Evolutionary conservation across 2,329 filamentous ascomycete genomes (phyloP), one percentile per base, ranked within the genome.

Genomic region (Annulohypoxylon truncatum): DNA sequence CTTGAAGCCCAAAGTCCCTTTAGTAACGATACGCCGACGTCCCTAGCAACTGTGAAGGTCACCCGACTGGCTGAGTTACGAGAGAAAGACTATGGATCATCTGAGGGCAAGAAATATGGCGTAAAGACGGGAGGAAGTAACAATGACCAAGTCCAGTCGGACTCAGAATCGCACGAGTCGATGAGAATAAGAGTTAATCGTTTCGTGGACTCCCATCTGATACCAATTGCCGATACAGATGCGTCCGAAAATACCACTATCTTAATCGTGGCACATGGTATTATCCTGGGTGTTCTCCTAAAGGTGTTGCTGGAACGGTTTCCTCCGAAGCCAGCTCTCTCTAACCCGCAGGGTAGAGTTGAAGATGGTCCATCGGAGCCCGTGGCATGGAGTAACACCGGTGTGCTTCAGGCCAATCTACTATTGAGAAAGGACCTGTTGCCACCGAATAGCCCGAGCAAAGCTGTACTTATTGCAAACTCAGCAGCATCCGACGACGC

Each of bases 241-340:
- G 60, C 38, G 3, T 57, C 71, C 15, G 65, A 66, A 8, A 76
- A 82, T 9, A 73, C 77, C 5, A 79, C 82, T 1, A 80, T 93
- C 10, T 89, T 88, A 1, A 80, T 97, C 12, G 91, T 97, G 2
- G 91, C 94, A 1, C 94, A 97, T 74, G 94, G 94, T 13, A 90
- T 97, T 66, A 88, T 97, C 40, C 84, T 97, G 2, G 88, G 87
- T 1, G 84, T 88, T 29, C 78, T 97, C 0, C 90, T 91, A 84
- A 84, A 85, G 59, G 82, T 84, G 10, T 77, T 97, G 12, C 79
- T 90, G 6, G 78, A 81, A 10, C 83, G 86, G 2, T 85, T 92
- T 63, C 77, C 79, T 6, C 22, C 63, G 5, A 62, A 40, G 20
- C 38, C 52, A 7, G 8, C 26, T 15, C 20, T n/a, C n/a, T 48